phyloP scores from a whole-genome alignment of 2,329 filamentous ascomycete genomes.

The Orbilia blumenaviensis region DNA sequence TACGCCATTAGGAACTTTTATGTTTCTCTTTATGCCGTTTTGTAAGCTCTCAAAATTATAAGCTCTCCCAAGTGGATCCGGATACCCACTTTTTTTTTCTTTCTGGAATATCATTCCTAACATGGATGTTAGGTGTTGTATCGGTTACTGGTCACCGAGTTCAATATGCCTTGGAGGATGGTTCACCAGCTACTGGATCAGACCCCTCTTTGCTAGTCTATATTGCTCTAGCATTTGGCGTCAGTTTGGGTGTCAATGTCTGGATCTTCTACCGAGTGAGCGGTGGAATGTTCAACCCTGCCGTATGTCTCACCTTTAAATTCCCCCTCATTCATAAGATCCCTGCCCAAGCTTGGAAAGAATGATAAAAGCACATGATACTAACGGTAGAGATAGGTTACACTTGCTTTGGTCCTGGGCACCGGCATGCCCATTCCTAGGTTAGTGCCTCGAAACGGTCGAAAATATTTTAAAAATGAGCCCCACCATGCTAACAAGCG shows the following conservation, averaged over 20 bases:
- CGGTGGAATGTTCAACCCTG: slow-evolving; percentile 61
- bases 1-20: slow-evolving; percentile 28
- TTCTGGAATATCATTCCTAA: slow-evolving; percentile 7
- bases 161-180: slow-evolving; percentile 21
- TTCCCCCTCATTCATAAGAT: background rate
- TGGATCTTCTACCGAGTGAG: slow-evolving; percentile 69
- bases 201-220: slow-evolving; percentile 62
- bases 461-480: background rate
- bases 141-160: slow-evolving; percentile 25
- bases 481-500: slow-evolving; percentile 18
- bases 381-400: slow-evolving; percentile 27
- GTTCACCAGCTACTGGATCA: slow-evolving; percentile 2
- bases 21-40: slow-evolving; percentile 48
- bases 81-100: background rate
- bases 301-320: slow-evolving; percentile 58
- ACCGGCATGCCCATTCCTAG: slow-evolving; percentile 38
- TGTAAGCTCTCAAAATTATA: slow-evolving; percentile 12
- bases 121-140: slow-evolving; percentile 6
- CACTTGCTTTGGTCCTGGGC: slow-evolving; percentile 36
- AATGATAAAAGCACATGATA: slow-evolving; percentile 8
- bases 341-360: background rate
- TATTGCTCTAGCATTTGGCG: slow-evolving; percentile 66
- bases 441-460: slow-evolving; percentile 5
- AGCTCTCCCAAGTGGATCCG: background rate
- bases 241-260: slow-evolving; percentile 66